Evolutionary conservation across 805 yeast genomes (phyloP).

Genomic region (Suhomyces canberraensis): DNA sequence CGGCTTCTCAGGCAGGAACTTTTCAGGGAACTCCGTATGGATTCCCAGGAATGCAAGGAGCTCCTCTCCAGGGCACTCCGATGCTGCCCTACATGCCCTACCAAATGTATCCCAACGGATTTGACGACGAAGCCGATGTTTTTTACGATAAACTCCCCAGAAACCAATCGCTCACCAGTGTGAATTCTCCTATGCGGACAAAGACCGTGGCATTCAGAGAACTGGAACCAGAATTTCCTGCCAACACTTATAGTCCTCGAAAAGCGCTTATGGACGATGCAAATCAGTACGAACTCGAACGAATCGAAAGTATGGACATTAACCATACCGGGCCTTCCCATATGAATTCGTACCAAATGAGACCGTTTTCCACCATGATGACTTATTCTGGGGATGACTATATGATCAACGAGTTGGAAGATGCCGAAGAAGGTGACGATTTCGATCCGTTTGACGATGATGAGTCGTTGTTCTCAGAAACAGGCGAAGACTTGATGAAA

Average conservation of each 20-base stretch:
- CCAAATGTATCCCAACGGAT: conserved; percentile 14
- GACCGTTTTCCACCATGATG: conserved; percentile 20
- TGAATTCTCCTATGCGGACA: conserved; percentile 8
- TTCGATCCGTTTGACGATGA: conserved; percentile 45
- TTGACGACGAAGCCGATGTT: conserved; percentile 17
- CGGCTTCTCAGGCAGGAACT: too few species aligned
- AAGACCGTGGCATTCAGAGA: conserved; percentile 33
- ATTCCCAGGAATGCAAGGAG: too few species aligned
- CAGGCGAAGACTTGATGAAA: conserved; percentile 36
- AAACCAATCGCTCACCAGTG: conserved; percentile 7
- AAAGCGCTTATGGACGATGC: conserved; percentile 14
- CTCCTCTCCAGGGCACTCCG: conserved; percentile 7
- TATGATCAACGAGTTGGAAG: conserved; percentile 38
- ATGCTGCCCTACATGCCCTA: not conserved
- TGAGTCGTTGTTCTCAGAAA: conserved; percentile 40
- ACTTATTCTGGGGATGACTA: conserved; percentile 37
- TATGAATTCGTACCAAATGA: conserved; percentile 11
- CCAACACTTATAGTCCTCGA: conserved; percentile 25
- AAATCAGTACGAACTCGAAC: conserved; percentile 19
- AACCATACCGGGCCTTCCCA: not conserved
- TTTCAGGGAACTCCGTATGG: too few species aligned
- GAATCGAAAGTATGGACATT: conserved; percentile 14
- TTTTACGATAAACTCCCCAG: conserved; percentile 9
- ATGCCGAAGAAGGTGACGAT: conserved; percentile 33
- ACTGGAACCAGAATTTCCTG: conserved; percentile 29